Evolutionary conservation across 2,329 filamentous ascomycete species (phyloP).

Genomic region (Chaetomium sp.): DNA sequence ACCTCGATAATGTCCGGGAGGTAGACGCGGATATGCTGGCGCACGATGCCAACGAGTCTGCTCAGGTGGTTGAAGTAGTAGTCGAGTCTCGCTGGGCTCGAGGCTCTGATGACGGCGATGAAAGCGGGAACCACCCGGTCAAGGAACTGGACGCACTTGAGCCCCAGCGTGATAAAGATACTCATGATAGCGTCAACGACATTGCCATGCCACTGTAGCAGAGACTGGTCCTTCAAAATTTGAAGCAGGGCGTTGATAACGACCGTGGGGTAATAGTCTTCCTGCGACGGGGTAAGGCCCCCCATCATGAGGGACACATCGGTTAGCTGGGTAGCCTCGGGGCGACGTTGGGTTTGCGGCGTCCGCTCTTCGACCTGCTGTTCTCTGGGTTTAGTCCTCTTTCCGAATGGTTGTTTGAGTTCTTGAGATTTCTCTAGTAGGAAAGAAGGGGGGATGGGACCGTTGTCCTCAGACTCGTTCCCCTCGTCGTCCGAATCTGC

Average conservation of each 20-base stretch:
- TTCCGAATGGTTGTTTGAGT: constrained; percentile 4
- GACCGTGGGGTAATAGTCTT: constrained; percentile 97
- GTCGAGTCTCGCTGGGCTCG: constrained; percentile 76
- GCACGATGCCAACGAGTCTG: constrained; percentile 89
- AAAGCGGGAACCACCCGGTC: constrained; percentile 94
- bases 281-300: constrained; percentile 90
- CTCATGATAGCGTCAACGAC: constrained; percentile 99
- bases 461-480: constrained; percentile 11
- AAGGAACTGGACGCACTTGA: constrained; percentile 95
- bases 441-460: not conserved
- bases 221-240: constrained; percentile 86
- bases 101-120: constrained; percentile 81
- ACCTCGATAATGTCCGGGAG: constrained; percentile 83
- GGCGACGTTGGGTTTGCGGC: constrained; percentile 73
- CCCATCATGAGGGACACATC: constrained; percentile 99
- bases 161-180: constrained; percentile 92
- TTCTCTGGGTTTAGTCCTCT: constrained; percentile 30
- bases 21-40: constrained; percentile 92
- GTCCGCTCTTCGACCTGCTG: constrained; percentile 84
- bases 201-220: constrained; percentile 86
- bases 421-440: constrained; percentile 2
- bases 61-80: constrained; percentile 98
- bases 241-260: constrained; percentile 94
- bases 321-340: constrained; percentile 69
- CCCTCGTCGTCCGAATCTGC: constrained; percentile 27